Percentiles rank a stretch among this genome's conserved stretches.
Evolutionary conservation across 2,329 filamentous ascomycete species (phyloP).

Genomic region (Aspergillus piperis): DNA sequence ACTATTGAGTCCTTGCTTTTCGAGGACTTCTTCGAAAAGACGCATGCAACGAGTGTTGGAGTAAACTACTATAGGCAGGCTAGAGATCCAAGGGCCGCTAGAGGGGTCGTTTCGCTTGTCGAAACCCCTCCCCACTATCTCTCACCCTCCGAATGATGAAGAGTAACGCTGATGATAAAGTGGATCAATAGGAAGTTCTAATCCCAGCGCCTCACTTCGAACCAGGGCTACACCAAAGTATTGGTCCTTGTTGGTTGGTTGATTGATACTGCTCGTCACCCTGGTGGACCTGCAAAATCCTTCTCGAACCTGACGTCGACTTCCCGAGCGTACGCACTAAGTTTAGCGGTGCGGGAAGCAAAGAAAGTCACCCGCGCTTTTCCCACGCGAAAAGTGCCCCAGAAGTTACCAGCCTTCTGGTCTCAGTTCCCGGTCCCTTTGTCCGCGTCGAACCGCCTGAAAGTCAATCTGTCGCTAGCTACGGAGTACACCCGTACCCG

Average conservation of each 20-base stretch:
- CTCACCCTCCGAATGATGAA: background rate
- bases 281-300: constrained; percentile 15
- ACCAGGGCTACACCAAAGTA: background rate
- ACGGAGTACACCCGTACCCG: constrained; percentile 8
- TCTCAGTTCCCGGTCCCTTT: constrained; percentile 21
- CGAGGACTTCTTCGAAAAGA: background rate
- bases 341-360: constrained; percentile 22
- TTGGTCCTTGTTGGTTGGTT: background rate
- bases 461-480: constrained; percentile 25
- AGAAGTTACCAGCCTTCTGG: constrained; percentile 32
- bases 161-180: background rate
- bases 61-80: background rate
- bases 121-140: background rate
- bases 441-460: constrained; percentile 16
- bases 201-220: background rate
- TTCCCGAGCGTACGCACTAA: constrained; percentile 19
- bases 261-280: background rate
- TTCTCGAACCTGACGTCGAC: constrained; percentile 14
- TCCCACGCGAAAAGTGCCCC: constrained; percentile 28
- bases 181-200: background rate
- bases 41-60: background rate
- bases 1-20: constrained; percentile 7
- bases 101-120: background rate
- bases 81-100: background rate
- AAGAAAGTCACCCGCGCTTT: constrained; percentile 21